A percentile compares a stretch with the other conserved stretches of the same genome.
These are phyloP conservation scores for Wickerhamiella azymoides DNA, from an alignment of 805 yeast species.

Conservation along the genomic window DNA sequence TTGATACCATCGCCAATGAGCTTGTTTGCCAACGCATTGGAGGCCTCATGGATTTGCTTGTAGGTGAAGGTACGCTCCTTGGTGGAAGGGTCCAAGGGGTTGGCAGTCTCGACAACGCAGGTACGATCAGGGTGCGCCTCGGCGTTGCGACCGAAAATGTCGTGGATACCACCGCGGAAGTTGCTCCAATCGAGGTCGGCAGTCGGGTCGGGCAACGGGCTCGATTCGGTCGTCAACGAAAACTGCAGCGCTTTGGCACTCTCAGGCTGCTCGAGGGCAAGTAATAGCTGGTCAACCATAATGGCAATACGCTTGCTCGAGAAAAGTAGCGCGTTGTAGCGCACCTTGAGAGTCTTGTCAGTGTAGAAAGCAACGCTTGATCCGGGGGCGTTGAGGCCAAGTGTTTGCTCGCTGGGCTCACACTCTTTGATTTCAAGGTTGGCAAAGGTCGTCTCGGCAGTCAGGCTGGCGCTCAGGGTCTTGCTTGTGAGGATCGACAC, in stretches of 20 bases:
- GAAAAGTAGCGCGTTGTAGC: slow-evolving; percentile 67
- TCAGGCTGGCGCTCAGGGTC: slow-evolving; percentile 40
- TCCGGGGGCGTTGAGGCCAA: slow-evolving; percentile 19
- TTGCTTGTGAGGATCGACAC: slow-evolving; percentile 53
- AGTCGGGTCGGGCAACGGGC: slow-evolving; percentile 74
- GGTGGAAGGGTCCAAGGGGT: slow-evolving; percentile 31
- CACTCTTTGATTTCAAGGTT: slow-evolving; percentile 30
- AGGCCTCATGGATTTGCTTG: slow-evolving; percentile 78
- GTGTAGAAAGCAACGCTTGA: slow-evolving; percentile 35
- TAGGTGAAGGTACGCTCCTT: slow-evolving; percentile 67
- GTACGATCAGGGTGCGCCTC: slow-evolving; percentile 68
- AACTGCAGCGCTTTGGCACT: slow-evolving; percentile 41
- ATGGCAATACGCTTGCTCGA: slow-evolving; percentile 52
- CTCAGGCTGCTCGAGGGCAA: slow-evolving; percentile 18
- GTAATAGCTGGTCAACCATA: slow-evolving; percentile 55
- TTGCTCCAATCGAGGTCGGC: slow-evolving; percentile 77
- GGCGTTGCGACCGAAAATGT: slow-evolving; percentile 82
- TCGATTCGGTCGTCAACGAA: slow-evolving; percentile 49
- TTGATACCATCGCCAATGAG: slow-evolving; percentile 66
- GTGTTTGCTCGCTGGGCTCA: background rate
- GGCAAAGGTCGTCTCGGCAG: slow-evolving; percentile 29
- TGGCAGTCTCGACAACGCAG: slow-evolving; percentile 86
- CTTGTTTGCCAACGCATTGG: slow-evolving; percentile 85
- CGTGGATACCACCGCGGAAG: slow-evolving; percentile 92
- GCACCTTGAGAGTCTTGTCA: slow-evolving; percentile 23